These are phyloP conservation scores for Trichoderma oligosporum DNA, from an alignment of 2,329 filamentous ascomycete species.

Conservation along the genomic window DNA sequence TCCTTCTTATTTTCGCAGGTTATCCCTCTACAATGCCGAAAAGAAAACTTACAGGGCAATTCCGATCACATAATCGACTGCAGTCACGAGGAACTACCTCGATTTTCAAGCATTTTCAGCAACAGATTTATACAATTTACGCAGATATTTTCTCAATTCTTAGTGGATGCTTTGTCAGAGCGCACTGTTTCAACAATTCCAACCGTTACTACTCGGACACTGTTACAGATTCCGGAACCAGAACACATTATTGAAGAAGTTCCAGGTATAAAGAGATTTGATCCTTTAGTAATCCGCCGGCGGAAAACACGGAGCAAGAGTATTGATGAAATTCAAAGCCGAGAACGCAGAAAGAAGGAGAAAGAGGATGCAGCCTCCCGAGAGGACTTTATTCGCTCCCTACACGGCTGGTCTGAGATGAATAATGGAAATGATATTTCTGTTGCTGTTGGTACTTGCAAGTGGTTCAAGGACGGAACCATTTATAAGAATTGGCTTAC, in stretches of 20 bases:
- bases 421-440: conserved; percentile 20
- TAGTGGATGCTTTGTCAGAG: conserved; percentile 2
- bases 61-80: conserved; percentile 21
- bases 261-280: background rate
- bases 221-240: background rate
- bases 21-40: background rate
- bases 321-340: background rate
- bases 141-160: conserved; percentile 14
- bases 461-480: conserved; percentile 21
- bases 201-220: background rate
- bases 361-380: background rate
- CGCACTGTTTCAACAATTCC: conserved; percentile 7
- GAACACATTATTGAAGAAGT: background rate
- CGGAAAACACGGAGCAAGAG: background rate
- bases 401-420: conserved; percentile 20
- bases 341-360: background rate
- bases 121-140: conserved; percentile 19
- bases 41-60: conserved; percentile 1
- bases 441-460: conserved; percentile 21
- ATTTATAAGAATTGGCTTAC: conserved; percentile 23
- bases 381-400: conserved; percentile 19
- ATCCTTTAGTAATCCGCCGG: background rate
- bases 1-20: conserved; percentile 2
- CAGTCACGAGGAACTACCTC: conserved; percentile 22
- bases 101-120: conserved; percentile 22